Base-by-base conservation (phyloP, 1,139 yeast genomes). In the Saccharomyces hybrid region DNA sequence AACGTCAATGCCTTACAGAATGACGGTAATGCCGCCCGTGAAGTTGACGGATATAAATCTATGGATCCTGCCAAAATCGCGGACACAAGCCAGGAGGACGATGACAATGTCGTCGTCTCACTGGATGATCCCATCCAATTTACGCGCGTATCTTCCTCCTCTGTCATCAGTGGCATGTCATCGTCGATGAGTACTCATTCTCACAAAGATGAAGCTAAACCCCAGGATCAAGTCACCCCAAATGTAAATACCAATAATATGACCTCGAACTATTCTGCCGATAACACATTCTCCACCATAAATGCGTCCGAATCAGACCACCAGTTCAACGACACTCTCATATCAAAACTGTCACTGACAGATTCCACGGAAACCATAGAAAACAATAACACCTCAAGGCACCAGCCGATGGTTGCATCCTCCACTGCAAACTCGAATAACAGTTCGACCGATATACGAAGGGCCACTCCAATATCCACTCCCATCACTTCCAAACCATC, bases 401-500 rank as follows among this genome's bases (percentile, higher is more conserved):
- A 31, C 34, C 34, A 31, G 34, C 34, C 34, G 34, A 31, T 31
- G 34, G 6, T 31, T 31, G 34, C 34, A 31, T 31, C 34, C 3
- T 31, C 34, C 34, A 31, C 34, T 31, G 14, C 34, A 3, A 31
- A 31, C 34, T 31, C 34, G 14, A 31, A 31, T 31, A 31, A 31
- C 14, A 31, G 34, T 31, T 31, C 34, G 34, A 31, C 34, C 14
- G 34, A 31, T 31, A 31, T 31, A 31, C 34, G 66, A 74, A 53
- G 14, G 38, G 42, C n/a, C 46, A 75, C 56, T 83, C 86, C 69
- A 31, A 4, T 31, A 31, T 13, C 34, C 34, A 31, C 34, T 79
- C 86, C 46, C 86, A 91, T 16, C 73, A 84, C 52, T 75, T 83
- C 65, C 77, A 83, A 65, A 81, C 93, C 32, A 88, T 82, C 54